phyloP scores from a whole-genome alignment of 768 basidiomycete species.

The Lactifluus rugatus region DNA sequence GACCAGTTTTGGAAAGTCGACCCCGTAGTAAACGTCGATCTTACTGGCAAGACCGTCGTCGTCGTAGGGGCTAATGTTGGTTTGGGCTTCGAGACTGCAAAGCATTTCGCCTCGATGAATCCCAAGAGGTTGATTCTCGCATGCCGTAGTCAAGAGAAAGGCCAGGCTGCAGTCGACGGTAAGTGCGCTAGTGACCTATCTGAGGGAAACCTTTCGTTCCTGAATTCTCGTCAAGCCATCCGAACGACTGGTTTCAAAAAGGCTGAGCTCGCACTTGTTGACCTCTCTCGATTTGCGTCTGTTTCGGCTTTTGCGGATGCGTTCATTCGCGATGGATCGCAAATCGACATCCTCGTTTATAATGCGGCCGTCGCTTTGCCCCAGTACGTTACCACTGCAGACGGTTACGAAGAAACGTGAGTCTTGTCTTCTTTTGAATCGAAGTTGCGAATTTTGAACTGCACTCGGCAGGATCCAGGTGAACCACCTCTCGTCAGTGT shows the following conservation, averaged over 20 bases:
- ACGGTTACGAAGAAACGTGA: conserved; percentile 26
- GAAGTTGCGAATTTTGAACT: neutral
- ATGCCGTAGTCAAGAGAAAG: conserved; percentile 12
- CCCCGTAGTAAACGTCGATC: conserved; percentile 7
- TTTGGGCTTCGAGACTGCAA: conserved; percentile 17
- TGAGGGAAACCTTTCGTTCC: neutral
- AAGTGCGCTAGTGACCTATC: neutral
- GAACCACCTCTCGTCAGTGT: conserved; percentile 23
- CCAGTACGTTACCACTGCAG: conserved; percentile 25
- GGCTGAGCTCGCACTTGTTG: conserved; percentile 20
- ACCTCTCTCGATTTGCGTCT: conserved; percentile 23
- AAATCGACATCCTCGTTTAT: conserved; percentile 24
- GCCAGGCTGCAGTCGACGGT: conserved; percentile 11
- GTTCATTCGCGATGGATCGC: conserved; percentile 20
- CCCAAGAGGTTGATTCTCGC: conserved; percentile 15
- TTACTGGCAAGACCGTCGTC: conserved; percentile 17
- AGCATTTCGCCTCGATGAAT: conserved; percentile 17
- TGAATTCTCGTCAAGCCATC: neutral
- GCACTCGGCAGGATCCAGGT: conserved; percentile 34
- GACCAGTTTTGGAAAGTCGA: neutral
- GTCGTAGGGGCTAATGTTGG: conserved; percentile 19
- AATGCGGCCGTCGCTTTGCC: conserved; percentile 22
- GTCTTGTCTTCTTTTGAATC: neutral
- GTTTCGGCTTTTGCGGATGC: conserved; percentile 22
- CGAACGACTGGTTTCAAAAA: conserved; percentile 12